These are phyloP conservation scores for Suillus clintonianus DNA, from an alignment of 768 basidiomycete species.

Conservation along the genomic window DNA sequence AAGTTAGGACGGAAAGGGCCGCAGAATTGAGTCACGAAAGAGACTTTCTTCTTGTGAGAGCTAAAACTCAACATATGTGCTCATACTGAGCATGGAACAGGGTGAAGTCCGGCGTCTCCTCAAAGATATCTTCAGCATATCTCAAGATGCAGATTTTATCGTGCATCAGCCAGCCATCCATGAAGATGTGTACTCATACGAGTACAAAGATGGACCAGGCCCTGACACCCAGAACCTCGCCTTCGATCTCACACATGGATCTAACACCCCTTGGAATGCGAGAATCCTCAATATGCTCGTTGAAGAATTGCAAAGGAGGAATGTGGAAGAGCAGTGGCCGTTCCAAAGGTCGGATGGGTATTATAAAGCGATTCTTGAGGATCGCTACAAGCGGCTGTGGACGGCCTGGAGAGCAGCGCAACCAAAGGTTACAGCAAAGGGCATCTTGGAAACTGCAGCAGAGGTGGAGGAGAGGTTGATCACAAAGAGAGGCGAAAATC, in stretches of 20 bases:
- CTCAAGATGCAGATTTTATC: conserved; percentile 11
- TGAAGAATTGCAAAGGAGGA: background rate
- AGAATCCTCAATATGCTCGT: conserved; percentile 4
- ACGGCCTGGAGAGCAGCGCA: conserved; percentile 1
- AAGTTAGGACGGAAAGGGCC: conserved; percentile 1
- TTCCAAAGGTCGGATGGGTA: conserved; percentile 4
- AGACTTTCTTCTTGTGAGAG: conserved; percentile 6
- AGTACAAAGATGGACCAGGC: conserved; percentile 10
- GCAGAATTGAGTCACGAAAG: no score
- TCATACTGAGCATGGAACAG: conserved; percentile 1
- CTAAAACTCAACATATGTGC: background rate
- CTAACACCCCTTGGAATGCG: conserved; percentile 1
- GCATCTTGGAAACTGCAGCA: background rate
- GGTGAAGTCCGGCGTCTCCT: conserved; percentile 10
- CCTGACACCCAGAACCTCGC: conserved; percentile 1
- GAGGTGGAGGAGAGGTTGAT: conserved; percentile 6
- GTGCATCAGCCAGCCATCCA: background rate
- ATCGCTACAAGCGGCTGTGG: conserved; percentile 11
- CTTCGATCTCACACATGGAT: conserved; percentile 4
- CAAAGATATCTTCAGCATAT: no score
- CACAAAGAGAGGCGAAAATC: background rate
- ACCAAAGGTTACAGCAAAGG: conserved; percentile 3
- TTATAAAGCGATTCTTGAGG: background rate
- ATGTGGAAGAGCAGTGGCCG: conserved; percentile 3
- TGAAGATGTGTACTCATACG: conserved; percentile 7